phyloP scores from a whole-genome alignment of 192 early-diverging fungal species.

The Martensiomyces pterosporus region DNA sequence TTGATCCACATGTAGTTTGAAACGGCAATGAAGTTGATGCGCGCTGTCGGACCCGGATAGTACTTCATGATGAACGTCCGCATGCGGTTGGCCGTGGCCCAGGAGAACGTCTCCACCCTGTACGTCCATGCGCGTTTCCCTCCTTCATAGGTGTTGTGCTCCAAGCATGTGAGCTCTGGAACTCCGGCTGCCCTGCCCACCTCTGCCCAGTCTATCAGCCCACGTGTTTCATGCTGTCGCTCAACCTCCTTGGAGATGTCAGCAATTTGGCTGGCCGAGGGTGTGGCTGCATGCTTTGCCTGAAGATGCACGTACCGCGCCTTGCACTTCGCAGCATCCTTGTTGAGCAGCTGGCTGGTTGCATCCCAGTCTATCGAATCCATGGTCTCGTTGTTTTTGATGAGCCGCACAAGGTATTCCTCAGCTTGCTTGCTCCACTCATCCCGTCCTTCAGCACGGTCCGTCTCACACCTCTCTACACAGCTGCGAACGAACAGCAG shows the following conservation, averaged over 20 bases:
- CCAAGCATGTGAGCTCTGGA: constrained; percentile 13
- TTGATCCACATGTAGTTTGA: constrained; percentile 27
- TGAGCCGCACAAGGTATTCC: no score
- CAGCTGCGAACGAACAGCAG: no score
- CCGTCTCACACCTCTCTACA: no score
- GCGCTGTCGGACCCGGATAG: constrained; percentile 21
- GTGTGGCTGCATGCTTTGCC: constrained; percentile 1
- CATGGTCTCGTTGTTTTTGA: no score
- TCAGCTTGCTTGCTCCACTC: no score
- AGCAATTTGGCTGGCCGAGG: constrained; percentile 6
- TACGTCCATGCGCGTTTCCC: constrained; percentile 23
- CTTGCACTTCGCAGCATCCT: no score
- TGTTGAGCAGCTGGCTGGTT: no score
- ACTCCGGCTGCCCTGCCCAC: constrained; percentile 13
- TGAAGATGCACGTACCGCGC: no score
- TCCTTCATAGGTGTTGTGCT: constrained; percentile 14
- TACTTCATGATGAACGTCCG: constrained; percentile 10
- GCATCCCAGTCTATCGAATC: no score
- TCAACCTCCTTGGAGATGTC: constrained; percentile 6
- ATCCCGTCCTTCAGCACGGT: no score
- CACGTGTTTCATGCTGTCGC: background rate
- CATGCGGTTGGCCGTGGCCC: constrained; percentile 16
- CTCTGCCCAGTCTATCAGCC: constrained; percentile 15
- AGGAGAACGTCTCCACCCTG: constrained; percentile 6
- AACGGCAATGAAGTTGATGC: constrained; percentile 36